Conservation (phyloP, 805 yeast genomes). For the Monosporozyma solicola region DNA sequence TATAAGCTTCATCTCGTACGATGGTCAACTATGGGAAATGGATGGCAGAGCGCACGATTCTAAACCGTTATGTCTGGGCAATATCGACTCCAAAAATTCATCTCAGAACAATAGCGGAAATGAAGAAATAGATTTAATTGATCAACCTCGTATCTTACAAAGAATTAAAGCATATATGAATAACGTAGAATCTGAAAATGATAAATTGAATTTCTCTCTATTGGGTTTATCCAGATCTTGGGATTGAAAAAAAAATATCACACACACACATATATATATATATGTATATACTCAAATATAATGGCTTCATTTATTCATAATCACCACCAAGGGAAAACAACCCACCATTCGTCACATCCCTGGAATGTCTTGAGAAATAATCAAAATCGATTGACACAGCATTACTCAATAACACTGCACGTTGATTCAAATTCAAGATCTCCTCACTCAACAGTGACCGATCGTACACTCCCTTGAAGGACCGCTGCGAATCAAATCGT, state of each 20-base stretch:
- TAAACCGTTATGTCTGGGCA: slow-evolving; percentile 63
- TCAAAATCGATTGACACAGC: slow-evolving; percentile 93
- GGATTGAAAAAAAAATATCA: background rate
- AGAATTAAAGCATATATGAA: slow-evolving; percentile 63
- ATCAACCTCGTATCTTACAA: slow-evolving; percentile 39
- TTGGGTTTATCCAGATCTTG: slow-evolving; percentile 53
- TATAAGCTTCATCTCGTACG: slow-evolving; percentile 55
- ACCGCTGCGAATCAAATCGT: slow-evolving; percentile 62
- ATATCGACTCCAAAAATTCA: slow-evolving; percentile 6
- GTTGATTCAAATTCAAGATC: slow-evolving; percentile 61
- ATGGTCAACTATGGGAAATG: slow-evolving; percentile 63
- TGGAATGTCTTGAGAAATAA: slow-evolving; percentile 88
- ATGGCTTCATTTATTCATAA: slow-evolving; percentile 13
- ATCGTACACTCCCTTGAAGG: slow-evolving; percentile 55
- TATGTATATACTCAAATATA: background rate
- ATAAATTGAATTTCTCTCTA: slow-evolving; percentile 60
- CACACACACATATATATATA: background rate
- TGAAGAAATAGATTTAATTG: slow-evolving; percentile 40
- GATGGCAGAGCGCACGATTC: slow-evolving; percentile 65
- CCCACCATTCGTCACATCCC: slow-evolving; percentile 44
- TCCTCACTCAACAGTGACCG: slow-evolving; percentile 25
- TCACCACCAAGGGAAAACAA: slow-evolving; percentile 19
- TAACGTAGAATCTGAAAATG: slow-evolving; percentile 44
- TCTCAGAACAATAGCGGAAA: slow-evolving; percentile 11
- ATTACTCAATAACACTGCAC: slow-evolving; percentile 77